Evolutionary conservation across 2,329 filamentous ascomycete genomes (phyloP), one percentile per base, ranked within the genome.

Genomic region (Magnaporthiopsis incrustans): DNA sequence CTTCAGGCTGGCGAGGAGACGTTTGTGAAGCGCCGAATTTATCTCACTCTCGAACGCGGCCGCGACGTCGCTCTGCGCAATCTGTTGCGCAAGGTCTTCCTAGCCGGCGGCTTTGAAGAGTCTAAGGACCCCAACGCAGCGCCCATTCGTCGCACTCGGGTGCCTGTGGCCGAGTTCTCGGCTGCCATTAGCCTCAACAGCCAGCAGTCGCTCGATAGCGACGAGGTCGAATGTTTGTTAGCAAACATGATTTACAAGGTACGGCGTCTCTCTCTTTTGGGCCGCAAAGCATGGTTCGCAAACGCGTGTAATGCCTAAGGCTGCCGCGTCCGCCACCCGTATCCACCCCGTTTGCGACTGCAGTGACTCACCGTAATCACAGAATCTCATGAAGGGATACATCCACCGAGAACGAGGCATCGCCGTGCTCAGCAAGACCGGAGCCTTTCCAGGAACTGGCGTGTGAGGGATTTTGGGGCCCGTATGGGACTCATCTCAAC

Each of bases 171-270:
- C 15, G 91, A 98, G 70, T 98, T 99, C 70, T 87, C 86, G 30
- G 90, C 92, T 8, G 96, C 92, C 10, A 85, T 98, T 66, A 88
- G 88, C 71, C 82, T 97, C 70, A 88, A 87, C 63, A 88, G 85
- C 68, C 81, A 82, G 64, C 82, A 90, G 72, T 77, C 81, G 44
- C 80, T 96, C 44, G 95, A 97, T 70, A 82, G 85, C 38, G 96
- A 99, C 73, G 95, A 99, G 76, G 93, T 98, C 4, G 96, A 99
- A 76, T 99, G 95, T 75, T 78, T 97, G 70, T 74, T 99, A 71
- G 92, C 95, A 33, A 98, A 97, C 74, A 91, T 97, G 85, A 97
- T 99, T 67, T 99, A 98, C 81, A 99, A 98, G 86, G 94, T 96
- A 61, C 70, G 67, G 67, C 10, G 14, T 30, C 26, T 57, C 38